These are phyloP conservation scores for Suillus weaverae DNA, from an alignment of 768 basidiomycete species.

Conservation along the genomic window DNA sequence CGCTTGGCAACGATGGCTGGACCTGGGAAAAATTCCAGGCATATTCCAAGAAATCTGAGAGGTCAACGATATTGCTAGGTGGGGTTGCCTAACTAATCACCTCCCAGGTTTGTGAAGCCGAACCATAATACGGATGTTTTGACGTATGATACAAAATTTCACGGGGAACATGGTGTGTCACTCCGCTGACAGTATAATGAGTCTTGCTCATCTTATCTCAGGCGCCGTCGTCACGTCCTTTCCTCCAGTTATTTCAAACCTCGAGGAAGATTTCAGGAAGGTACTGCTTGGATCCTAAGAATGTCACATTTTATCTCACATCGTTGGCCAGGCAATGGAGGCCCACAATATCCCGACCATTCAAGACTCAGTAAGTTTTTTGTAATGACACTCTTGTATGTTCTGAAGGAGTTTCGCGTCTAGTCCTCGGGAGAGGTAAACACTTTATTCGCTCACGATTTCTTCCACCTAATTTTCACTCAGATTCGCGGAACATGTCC, in stretches of 20 bases:
- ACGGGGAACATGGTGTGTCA: background rate
- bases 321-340: background rate
- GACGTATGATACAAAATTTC: background rate
- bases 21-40: constrained; percentile 46
- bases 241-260: background rate
- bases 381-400: background rate
- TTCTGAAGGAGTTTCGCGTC: background rate
- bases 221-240: background rate
- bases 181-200: background rate
- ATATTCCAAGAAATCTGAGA: constrained; percentile 39
- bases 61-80: constrained; percentile 25
- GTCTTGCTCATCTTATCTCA: background rate
- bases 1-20: constrained; percentile 57
- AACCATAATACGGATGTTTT: background rate
- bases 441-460: background rate
- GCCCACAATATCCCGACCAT: background rate
- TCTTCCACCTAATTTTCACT: background rate
- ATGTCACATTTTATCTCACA: background rate
- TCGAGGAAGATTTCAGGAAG: background rate
- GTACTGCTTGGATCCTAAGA: background rate
- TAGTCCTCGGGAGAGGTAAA: background rate
- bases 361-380: background rate
- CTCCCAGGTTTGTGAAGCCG: background rate
- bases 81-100: background rate
- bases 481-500: background rate